Evolutionary conservation across 73 alveolate species (phyloP).

Genomic region (Symbiodinium pilosum): DNA sequence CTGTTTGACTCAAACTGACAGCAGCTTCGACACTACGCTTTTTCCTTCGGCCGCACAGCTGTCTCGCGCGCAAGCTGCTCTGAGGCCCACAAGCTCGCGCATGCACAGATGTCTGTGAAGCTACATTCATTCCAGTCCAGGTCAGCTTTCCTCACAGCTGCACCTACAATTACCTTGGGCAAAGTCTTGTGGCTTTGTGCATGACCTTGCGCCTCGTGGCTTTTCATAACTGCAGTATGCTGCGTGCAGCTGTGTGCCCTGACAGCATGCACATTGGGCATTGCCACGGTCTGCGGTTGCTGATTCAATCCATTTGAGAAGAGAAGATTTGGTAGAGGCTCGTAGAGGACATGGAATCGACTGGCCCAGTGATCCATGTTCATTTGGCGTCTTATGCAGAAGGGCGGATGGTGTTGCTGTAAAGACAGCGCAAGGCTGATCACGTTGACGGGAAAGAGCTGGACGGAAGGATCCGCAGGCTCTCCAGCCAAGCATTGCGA

Average conservation of each 20-base stretch:
- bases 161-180: background rate
- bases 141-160: too few relatives aligned
- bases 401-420: too few relatives aligned
- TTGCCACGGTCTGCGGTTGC: too few relatives aligned
- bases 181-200: background rate
- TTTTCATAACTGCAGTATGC: background rate
- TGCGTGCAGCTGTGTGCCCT: background rate
- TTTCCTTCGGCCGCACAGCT: too few relatives aligned
- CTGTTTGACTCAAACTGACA: too few relatives aligned
- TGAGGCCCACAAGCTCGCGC: too few relatives aligned
- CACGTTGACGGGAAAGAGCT: background rate
- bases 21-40: too few relatives aligned
- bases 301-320: too few relatives aligned
- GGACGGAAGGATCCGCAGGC: background rate
- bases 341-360: background rate
- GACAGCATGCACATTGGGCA: background rate
- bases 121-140: too few relatives aligned
- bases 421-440: background rate
- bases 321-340: background rate
- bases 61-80: too few relatives aligned
- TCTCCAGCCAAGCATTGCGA: background rate
- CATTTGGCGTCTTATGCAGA: too few relatives aligned
- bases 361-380: background rate
- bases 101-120: too few relatives aligned
- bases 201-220: background rate